Evolutionary conservation across 2,329 filamentous ascomycete genomes (phyloP).

Genomic region (Xylariales sp.): DNA sequence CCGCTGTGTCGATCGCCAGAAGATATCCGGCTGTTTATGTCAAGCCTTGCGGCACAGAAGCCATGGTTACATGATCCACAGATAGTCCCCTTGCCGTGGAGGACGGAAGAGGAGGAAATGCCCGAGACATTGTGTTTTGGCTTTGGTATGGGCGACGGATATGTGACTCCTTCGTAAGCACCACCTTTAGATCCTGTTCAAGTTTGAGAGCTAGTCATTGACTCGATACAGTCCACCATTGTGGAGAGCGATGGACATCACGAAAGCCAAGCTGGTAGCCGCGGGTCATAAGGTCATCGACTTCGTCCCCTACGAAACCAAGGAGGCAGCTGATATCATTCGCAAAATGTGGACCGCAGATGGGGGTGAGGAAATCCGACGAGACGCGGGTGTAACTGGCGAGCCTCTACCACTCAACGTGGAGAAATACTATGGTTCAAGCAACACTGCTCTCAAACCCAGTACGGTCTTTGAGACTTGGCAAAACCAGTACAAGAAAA

Average conservation of each 20-base stretch:
- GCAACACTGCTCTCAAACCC: constrained; percentile 12
- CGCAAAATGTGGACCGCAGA: constrained; percentile 16
- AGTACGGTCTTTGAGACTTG: constrained; percentile 19
- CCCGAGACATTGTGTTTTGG: constrained; percentile 17
- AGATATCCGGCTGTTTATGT: constrained; percentile 12
- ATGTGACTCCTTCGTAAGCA: constrained; percentile 15
- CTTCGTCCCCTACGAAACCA: constrained; percentile 14
- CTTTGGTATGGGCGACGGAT: constrained; percentile 17
- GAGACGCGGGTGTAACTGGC: constrained; percentile 17
- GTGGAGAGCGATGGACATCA: constrained; percentile 16
- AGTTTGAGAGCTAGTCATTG: too few species aligned
- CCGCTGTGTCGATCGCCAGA: constrained; percentile 9
- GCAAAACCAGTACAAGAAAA: constrained; percentile 18
- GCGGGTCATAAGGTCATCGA: constrained; percentile 17
- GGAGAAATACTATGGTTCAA: constrained; percentile 16
- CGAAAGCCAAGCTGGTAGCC: constrained; percentile 15
- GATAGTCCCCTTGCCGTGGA: constrained; percentile 12
- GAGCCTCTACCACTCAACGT: constrained; percentile 18
- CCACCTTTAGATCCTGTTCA: too few species aligned
- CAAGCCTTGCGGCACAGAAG: constrained; percentile 3
- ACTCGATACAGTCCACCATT: constrained; percentile 14
- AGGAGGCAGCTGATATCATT: constrained; percentile 14
- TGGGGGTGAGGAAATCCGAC: constrained; percentile 15
- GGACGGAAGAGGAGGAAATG: constrained; percentile 14
- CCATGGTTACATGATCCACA: constrained; percentile 11